phyloP scores from a whole-genome alignment of 306 rosid species.

The Astragalus membranaceus region DNA sequence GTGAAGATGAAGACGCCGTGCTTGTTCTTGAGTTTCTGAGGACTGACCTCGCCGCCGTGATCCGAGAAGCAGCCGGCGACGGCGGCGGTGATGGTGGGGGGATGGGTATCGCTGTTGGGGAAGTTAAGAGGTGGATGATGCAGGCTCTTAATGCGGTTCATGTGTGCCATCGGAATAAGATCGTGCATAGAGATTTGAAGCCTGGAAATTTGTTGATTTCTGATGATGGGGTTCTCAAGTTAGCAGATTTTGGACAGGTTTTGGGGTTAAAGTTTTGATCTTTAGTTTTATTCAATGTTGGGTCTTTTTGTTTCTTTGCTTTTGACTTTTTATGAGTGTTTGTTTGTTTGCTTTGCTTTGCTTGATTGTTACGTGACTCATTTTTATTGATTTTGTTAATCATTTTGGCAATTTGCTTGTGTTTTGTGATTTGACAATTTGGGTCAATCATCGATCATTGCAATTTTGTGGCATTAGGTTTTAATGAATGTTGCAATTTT shows the following conservation, averaged over 20 bases:
- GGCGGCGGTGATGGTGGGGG: neutral
- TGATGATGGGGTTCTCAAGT: slow-evolving; percentile 72
- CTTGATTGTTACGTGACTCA: neutral
- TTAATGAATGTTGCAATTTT: neutral
- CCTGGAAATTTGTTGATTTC: slow-evolving; percentile 69
- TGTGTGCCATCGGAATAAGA: slow-evolving; percentile 60
- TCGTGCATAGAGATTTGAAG: slow-evolving; percentile 83
- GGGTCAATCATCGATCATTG: neutral
- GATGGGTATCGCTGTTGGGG: slow-evolving; percentile 30
- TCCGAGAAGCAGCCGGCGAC: slow-evolving; percentile 31
- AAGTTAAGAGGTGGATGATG: slow-evolving; percentile 75
- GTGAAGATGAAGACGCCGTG: slow-evolving; percentile 87
- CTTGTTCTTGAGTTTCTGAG: slow-evolving; percentile 68
- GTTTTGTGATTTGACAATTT: neutral
- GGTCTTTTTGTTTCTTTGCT: neutral
- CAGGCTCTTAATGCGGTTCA: slow-evolving; percentile 71
- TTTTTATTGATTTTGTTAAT: neutral
- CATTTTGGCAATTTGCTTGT: neutral
- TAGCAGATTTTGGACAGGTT: slow-evolving; percentile 97
- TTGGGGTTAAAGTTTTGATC: neutral
- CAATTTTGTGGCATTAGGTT: neutral
- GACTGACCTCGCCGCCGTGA: slow-evolving; percentile 53
- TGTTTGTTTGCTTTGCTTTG: neutral
- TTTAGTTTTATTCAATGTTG: neutral
- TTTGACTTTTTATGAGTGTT: neutral